Conservation (phyloP, 2,329 filamentous ascomycete species). For the Talaromyces sp. region DNA sequence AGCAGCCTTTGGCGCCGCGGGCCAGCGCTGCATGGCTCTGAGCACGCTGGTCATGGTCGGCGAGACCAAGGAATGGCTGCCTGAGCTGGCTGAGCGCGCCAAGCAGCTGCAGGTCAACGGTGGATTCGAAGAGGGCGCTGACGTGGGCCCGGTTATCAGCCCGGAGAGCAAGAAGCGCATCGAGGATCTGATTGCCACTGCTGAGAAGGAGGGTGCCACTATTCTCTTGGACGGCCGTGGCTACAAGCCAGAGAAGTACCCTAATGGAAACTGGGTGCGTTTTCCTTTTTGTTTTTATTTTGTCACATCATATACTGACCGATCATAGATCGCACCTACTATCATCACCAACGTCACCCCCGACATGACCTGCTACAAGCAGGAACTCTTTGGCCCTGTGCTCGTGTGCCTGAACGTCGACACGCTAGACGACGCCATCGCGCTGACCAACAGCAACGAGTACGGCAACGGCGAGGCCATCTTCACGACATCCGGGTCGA, state of each 20-base stretch:
- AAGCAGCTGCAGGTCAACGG: slow-evolving; percentile 55
- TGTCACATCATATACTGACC: neutral
- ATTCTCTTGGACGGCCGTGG: slow-evolving; percentile 57
- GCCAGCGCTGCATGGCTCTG: slow-evolving; percentile 62
- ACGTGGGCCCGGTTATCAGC: slow-evolving; percentile 57
- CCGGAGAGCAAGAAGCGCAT: slow-evolving; percentile 55
- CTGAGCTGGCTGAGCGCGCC: slow-evolving; percentile 56
- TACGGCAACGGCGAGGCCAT: slow-evolving; percentile 63
- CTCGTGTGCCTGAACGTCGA: slow-evolving; percentile 30
- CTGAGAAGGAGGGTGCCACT: slow-evolving; percentile 56
- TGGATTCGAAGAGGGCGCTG: slow-evolving; percentile 55
- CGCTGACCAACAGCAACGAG: slow-evolving; percentile 59
- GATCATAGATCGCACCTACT: slow-evolving; percentile 22
- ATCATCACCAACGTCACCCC: slow-evolving; percentile 30
- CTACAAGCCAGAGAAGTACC: slow-evolving; percentile 54
- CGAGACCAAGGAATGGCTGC: slow-evolving; percentile 57
- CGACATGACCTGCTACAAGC: slow-evolving; percentile 31
- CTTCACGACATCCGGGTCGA: slow-evolving; percentile 58
- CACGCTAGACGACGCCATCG: slow-evolving; percentile 30
- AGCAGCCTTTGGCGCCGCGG: slow-evolving; percentile 61
- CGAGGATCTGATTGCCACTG: slow-evolving; percentile 53
- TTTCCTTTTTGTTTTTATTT: slow-evolving; percentile 33
- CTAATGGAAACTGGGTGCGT: slow-evolving; percentile 57
- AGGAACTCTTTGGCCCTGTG: slow-evolving; percentile 33
- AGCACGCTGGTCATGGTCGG: slow-evolving; percentile 59